Evolutionary conservation across 2,329 filamentous ascomycete genomes (phyloP), one percentile per base, ranked within the genome.

Genomic region (Cercospora beticola): DNA sequence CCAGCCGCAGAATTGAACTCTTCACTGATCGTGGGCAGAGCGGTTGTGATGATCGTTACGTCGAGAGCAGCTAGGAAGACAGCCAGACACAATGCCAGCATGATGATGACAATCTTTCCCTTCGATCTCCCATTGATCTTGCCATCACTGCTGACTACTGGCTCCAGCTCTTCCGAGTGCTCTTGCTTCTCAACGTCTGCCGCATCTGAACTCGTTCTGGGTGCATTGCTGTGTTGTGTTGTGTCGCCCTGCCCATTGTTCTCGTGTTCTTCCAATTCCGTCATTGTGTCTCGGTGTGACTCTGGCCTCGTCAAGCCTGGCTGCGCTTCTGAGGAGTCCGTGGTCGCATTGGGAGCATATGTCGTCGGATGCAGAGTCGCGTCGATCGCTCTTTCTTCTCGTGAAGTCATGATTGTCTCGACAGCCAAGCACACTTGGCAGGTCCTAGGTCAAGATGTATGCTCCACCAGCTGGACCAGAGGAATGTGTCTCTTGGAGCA

Each of bases 1-100:
- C 83, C 84, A 16, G 80, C 76, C 3, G 81, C 79, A 3, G 83
- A 85, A n/a, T 85, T 78, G 73, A 88, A 86, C 28, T 85, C 79
- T 57, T 70, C 69, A 40, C 69, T 73, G 54, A 70, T 74, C 5
- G 70, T 75, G 10, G 74, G 72, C 43, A 71, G 65, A 8, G 70
- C 66, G 18, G 70, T 72, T 40, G 68, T 74, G 58, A 71, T 68
- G 62, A 68, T 72, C 12, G 68, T 74, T 76, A 88, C 86, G 73
- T 89, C 87, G 40, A 89, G 78, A 57, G 87, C 87, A n/a, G 87
- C 86, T 28, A 89, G 82, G 57, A 73, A 86, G 8, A 88, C 80
- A 8, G 85, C 85, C 75, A 88, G 82, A 54, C 71, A 71, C 0
- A 84, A 76, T 2, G 82, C 82, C 31, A 79, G 74, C 82, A 84